These are phyloP conservation scores for Euclidium syriacum DNA, from an alignment of 345 rosid species.

Conservation along the genomic window DNA sequence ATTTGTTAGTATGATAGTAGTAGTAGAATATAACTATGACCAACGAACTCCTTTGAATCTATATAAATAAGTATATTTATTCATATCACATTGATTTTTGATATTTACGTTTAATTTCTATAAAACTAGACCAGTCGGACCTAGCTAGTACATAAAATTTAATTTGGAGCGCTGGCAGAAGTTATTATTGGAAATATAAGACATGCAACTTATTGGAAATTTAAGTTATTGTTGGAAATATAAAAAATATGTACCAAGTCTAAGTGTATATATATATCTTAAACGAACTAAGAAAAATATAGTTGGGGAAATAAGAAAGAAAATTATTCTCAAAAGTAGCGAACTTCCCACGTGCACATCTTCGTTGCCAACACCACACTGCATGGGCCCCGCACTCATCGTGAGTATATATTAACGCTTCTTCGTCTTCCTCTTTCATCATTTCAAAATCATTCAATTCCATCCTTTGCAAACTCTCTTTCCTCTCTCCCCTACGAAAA, in stretches of 20 bases:
- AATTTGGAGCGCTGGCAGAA: too few species aligned
- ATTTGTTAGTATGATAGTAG: background rate
- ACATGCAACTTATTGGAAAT: too few species aligned
- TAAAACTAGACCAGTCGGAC: too few species aligned
- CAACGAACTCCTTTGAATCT: background rate
- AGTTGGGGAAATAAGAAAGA: constrained; percentile 16
- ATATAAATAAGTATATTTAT: too few species aligned
- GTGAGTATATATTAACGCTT: constrained; percentile 4
- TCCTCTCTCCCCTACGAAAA: background rate
- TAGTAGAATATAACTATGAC: background rate
- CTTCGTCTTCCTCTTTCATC: background rate
- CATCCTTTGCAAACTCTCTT: background rate
- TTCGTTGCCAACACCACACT: background rate
- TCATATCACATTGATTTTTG: too few species aligned
- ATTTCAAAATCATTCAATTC: constrained; percentile 16
- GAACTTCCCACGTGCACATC: constrained; percentile 25
- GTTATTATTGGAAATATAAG: background rate
- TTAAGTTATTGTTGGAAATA: too few species aligned
- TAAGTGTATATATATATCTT: background rate
- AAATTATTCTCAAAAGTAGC: background rate
- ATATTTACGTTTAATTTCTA: too few species aligned
- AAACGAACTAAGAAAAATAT: background rate
- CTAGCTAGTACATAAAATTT: too few species aligned
- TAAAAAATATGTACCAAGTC: background rate
- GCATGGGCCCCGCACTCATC: background rate